Evolutionary conservation across 2,329 filamentous ascomycete species (phyloP).

Genomic region (Aspergillus tanneri): DNA sequence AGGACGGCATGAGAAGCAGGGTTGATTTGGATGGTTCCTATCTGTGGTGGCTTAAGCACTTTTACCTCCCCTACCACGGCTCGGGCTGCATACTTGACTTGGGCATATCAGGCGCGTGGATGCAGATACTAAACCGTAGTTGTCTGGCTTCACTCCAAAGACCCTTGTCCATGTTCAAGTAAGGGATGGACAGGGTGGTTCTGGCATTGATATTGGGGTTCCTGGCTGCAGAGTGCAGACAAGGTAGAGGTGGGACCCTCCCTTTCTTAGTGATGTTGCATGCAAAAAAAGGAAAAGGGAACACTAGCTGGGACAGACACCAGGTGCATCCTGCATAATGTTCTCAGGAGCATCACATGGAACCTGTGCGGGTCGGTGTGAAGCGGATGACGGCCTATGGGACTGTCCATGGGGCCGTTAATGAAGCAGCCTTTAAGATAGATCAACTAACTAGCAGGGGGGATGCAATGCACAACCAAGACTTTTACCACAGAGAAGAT

Average conservation of each 20-base stretch:
- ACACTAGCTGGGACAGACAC: not conserved
- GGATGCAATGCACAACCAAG: not conserved
- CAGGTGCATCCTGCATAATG: too few species aligned
- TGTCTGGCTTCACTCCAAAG: not conserved
- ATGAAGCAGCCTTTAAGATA: not conserved
- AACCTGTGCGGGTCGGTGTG: not conserved
- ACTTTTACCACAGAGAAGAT: not conserved
- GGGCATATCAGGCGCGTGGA: too few species aligned
- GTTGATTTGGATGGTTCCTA: not conserved
- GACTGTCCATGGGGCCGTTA: not conserved
- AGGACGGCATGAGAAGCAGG: not conserved
- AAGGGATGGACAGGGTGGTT: too few species aligned
- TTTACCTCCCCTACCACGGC: too few species aligned
- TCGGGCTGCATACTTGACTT: too few species aligned
- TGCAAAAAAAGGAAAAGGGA: not conserved
- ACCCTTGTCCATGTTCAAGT: not conserved
- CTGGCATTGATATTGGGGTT: not conserved
- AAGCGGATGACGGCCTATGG: not conserved
- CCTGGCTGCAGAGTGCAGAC: not conserved
- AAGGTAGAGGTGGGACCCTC: not conserved
- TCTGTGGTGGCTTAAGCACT: too few species aligned
- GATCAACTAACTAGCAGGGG: not conserved
- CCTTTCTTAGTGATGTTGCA: not conserved
- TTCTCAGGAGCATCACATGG: not conserved
- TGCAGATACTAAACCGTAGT: too few species aligned